These are phyloP conservation scores for Colletotrichum graminicola DNA, from an alignment of 2,329 filamentous ascomycete species.

Conservation along the genomic window DNA sequence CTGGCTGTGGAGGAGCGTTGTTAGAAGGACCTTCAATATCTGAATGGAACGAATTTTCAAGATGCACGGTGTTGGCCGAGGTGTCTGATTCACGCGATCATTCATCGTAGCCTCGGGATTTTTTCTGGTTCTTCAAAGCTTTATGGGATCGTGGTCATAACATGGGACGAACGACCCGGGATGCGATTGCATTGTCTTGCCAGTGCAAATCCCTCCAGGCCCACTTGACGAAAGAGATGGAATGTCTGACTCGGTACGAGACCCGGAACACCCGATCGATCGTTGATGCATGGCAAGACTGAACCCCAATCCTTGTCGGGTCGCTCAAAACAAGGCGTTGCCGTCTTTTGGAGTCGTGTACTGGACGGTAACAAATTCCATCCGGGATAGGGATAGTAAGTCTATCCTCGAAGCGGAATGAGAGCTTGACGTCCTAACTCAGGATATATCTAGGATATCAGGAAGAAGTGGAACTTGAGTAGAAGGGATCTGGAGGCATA, in stretches of 20 bases:
- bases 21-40: neutral
- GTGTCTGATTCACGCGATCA: neutral
- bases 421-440: neutral
- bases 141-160: constrained; percentile 7
- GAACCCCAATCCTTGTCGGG: neutral
- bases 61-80: neutral
- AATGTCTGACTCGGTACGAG: constrained; percentile 7
- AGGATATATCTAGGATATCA: too few relatives aligned
- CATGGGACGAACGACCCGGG: constrained; percentile 23
- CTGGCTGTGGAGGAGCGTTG: constrained; percentile 29
- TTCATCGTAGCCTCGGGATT: too few relatives aligned
- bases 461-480: neutral
- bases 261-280: neutral
- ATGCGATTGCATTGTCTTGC: neutral
- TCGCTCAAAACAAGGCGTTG: too few relatives aligned
- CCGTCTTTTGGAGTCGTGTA: neutral
- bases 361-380: neutral
- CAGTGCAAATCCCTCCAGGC: neutral
- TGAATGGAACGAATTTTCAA: neutral
- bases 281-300: neutral
- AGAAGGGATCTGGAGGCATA: too few relatives aligned
- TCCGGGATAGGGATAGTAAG: neutral
- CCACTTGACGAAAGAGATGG: neutral
- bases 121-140: neutral
- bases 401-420: neutral